Evolutionary conservation across 495 filamentous ascomycete species (phyloP).

Genomic region (Hyphodiscus hymeniophilus): DNA sequence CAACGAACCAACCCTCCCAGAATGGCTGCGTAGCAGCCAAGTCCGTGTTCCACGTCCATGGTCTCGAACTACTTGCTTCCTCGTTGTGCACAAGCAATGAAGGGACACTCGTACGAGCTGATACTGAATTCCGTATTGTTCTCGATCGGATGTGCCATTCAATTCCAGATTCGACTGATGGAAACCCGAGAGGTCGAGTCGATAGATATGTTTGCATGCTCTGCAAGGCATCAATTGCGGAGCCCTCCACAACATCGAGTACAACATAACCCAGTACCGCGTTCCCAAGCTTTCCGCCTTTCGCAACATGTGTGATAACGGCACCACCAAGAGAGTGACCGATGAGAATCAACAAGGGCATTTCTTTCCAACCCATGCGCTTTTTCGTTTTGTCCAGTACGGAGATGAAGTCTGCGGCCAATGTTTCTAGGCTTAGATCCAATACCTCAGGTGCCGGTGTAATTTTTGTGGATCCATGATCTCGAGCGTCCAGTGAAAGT

Average conservation of each 20-base stretch:
- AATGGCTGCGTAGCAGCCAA: slow-evolving; percentile 78
- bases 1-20: slow-evolving; percentile 91
- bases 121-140: slow-evolving; percentile 74
- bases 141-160: slow-evolving; percentile 93
- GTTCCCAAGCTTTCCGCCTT: slow-evolving; percentile 51
- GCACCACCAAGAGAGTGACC: slow-evolving; percentile 97
- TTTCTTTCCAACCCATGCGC: slow-evolving; percentile 58
- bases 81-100: slow-evolving; percentile 46
- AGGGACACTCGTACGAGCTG: slow-evolving; percentile 82
- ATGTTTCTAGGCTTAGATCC: slow-evolving; percentile 58
- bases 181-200: slow-evolving; percentile 72
- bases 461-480: slow-evolving; percentile 68
- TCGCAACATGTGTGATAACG: slow-evolving; percentile 79
- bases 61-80: slow-evolving; percentile 19
- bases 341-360: slow-evolving; percentile 73
- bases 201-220: slow-evolving; percentile 89
- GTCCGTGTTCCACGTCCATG: slow-evolving; percentile 83
- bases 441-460: slow-evolving; percentile 26
- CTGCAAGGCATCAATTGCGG: slow-evolving; percentile 80
- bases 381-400: slow-evolving; percentile 56
- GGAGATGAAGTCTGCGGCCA: slow-evolving; percentile 64
- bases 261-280: slow-evolving; percentile 80
- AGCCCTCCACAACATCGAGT: slow-evolving; percentile 89
- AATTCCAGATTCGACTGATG: slow-evolving; percentile 65
- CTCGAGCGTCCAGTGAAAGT: slow-evolving; percentile 74